Evolutionary conservation across 2,329 filamentous ascomycete species (phyloP), one percentile per base, ranked within the genome.

Genomic region (Aphanoascus verrucosus): DNA sequence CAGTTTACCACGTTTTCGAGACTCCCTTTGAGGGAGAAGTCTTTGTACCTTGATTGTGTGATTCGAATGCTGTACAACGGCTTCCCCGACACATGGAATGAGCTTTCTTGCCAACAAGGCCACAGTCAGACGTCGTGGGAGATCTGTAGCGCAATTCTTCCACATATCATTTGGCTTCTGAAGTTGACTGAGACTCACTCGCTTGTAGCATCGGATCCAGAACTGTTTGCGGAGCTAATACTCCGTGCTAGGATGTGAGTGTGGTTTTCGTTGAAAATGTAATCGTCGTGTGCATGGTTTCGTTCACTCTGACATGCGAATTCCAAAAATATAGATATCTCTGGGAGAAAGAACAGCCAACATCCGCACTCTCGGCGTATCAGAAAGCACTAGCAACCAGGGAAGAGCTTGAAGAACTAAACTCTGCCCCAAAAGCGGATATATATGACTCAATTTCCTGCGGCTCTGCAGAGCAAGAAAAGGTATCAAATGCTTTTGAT

Each of bases 271-370:
- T 35, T 42, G 38, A 46, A 47, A 38, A 28, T 46, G 17, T 9
- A 12, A 15, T 31, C 20, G n/a, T 20, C 20, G 15, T 15, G 42
- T 20, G 32, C 40, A 28, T 11, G 45, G n/a, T 34, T 14, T 14
- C 3, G 5, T 11, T 17, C 8, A 17, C 8, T 20, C 8, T 42
- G n/a, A 14, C 15, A 15, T 17, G 14, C 54, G 23, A 7, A 28
- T 28, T 7, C 7, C 3, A 28, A 28, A 28, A 28, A 4, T 28
- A 7, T 4, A 67, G 65, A 62, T 66, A 67, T 53, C 58, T 68
- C 6, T 68, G 67, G 55, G 64, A 67, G 55, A 57, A 60, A 1
- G 66, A 67, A 55, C 57, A 57, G 34, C 67, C 64, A 28, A 34
- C 40, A 20, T 38, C 52, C 7, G 64, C 65, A 6, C 52, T 66